Evolutionary conservation across 345 rosid genomes (phyloP).

Genomic region (Erysimum cheiranthoides): DNA sequence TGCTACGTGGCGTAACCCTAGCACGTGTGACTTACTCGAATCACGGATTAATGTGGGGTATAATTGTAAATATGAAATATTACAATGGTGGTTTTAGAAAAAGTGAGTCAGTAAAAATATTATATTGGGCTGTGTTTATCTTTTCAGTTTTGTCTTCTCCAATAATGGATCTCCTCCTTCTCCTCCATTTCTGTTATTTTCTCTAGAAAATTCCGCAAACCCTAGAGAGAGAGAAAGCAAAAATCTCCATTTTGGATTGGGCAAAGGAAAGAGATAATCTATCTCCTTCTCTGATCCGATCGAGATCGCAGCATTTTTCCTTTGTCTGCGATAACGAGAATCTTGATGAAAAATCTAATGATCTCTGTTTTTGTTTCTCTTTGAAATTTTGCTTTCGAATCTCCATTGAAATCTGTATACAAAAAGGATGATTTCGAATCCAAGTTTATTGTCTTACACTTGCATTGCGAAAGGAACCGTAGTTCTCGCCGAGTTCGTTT

Average conservation of each 20-base stretch:
- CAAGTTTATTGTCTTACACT: conserved; percentile 58
- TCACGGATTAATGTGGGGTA: conserved; percentile 8
- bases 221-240: conserved; percentile 27
- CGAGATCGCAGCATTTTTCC: conserved; percentile 28
- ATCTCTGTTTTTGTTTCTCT: background rate
- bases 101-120: conserved; percentile 11
- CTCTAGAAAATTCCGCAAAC: conserved; percentile 46
- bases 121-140: conserved; percentile 20
- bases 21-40: conserved; percentile 33
- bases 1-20: conserved; percentile 4
- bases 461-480: conserved; percentile 71
- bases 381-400: conserved; percentile 5
- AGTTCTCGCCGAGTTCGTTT: conserved; percentile 65
- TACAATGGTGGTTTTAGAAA: background rate
- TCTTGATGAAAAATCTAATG: conserved; percentile 28
- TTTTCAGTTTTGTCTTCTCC: conserved; percentile 33
- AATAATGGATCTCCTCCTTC: conserved; percentile 41
- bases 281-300: conserved; percentile 1
- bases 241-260: conserved; percentile 5
- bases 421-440: conserved; percentile 63
- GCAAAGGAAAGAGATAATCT: background rate
- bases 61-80: conserved; percentile 1
- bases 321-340: no score
- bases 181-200: conserved; percentile 28
- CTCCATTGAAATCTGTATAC: background rate